Conservation (phyloP, 75 land plant genomes). For the Ceratopteris richardii region DNA sequence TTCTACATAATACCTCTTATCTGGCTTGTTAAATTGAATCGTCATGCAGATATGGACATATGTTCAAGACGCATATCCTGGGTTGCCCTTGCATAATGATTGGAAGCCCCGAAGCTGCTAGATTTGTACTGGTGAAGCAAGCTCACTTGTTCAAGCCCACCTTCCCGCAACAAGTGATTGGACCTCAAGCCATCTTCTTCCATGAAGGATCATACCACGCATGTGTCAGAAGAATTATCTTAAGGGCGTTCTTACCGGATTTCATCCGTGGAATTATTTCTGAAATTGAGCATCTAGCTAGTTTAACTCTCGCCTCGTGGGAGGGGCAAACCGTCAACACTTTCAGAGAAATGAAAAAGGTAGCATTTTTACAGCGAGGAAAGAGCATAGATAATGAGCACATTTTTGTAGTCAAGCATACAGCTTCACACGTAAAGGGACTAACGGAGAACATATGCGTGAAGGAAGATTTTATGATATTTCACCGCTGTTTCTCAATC, state of each 20-base stretch:
- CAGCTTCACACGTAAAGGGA: too few species aligned
- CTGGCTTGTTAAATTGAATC: too few species aligned
- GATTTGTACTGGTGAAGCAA: conserved; percentile 46
- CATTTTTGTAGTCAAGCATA: too few species aligned
- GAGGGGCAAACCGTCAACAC: conserved; percentile 35
- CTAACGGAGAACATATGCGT: too few species aligned
- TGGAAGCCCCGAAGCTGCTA: conserved; percentile 60
- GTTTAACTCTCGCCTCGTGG: conserved; percentile 35
- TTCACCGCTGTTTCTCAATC: too few species aligned
- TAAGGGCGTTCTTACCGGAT: conserved; percentile 35
- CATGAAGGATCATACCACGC: conserved; percentile 65
- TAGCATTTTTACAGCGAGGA: too few species aligned
- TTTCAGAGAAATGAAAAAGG: conserved; percentile 64
- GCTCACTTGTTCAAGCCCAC: conserved; percentile 71
- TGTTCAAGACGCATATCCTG: conserved; percentile 59
- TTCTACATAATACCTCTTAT: too few species aligned
- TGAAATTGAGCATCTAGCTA: conserved; percentile 26
- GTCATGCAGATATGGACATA: conserved; percentile 69
- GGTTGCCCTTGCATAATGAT: conserved; percentile 70
- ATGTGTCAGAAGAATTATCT: conserved; percentile 41
- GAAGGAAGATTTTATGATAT: conserved; percentile 1
- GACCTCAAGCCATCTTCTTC: conserved; percentile 55
- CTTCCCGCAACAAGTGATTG: conserved; percentile 50
- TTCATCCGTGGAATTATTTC: conserved; percentile 33
- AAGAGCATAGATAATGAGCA: too few species aligned